Percentiles rank a stretch among this genome's conserved stretches.
These are phyloP conservation scores for Emergomyces pasteurianus DNA, from an alignment of 2,329 filamentous ascomycete species.

Conservation along the genomic window DNA sequence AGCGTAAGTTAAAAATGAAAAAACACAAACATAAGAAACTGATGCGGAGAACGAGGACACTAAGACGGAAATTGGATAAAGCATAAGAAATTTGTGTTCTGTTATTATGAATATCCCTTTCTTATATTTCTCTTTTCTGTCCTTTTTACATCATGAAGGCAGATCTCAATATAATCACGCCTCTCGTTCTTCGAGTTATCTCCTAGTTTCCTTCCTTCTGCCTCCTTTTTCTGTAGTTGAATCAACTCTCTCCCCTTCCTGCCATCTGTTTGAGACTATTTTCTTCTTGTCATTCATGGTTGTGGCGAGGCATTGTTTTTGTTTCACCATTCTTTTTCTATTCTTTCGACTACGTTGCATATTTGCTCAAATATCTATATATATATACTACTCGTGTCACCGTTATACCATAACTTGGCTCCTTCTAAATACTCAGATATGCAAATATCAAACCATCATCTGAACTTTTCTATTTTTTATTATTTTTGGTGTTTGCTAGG, in stretches of 20 bases:
- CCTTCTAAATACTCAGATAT: background rate
- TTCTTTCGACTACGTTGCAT: background rate
- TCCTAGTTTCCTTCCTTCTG: too few relatives aligned
- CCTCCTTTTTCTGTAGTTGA: background rate
- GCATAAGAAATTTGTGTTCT: constrained; percentile 20
- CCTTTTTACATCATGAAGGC: background rate
- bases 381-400: background rate
- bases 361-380: background rate
- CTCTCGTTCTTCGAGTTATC: background rate
- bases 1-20: constrained; percentile 97
- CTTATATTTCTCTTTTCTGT: background rate
- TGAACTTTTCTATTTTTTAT: background rate
- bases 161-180: background rate
- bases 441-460: background rate
- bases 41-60: constrained; percentile 78
- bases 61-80: constrained; percentile 73
- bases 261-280: background rate
- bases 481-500: background rate
- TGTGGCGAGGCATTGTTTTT: background rate
- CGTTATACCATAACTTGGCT: background rate
- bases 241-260: background rate
- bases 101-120: background rate
- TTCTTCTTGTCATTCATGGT: background rate
- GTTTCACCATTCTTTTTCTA: background rate
- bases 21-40: constrained; percentile 99